These are phyloP conservation scores for Ambrosia artemisiifolia DNA, from an alignment of 129 eudicot genomes.

Conservation along the genomic window DNA sequence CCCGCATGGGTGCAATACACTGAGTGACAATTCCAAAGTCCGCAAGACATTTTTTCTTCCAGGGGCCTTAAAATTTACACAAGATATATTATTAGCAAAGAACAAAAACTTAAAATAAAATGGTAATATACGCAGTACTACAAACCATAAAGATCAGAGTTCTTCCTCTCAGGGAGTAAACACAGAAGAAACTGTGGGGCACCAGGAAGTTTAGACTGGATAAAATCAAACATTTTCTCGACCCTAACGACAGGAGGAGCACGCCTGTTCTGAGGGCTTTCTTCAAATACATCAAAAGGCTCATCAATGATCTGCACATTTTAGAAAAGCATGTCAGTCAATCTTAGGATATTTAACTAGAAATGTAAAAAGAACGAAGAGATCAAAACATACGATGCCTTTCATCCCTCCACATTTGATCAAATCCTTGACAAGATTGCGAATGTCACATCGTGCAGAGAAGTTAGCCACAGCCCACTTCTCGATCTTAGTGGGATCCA, in stretches of 20 bases:
- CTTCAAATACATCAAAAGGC: constrained; percentile 59
- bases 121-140: not conserved
- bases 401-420: constrained; percentile 42
- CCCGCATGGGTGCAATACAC: constrained; percentile 55
- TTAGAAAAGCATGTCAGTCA: not conserved
- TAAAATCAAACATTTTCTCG: constrained; percentile 75
- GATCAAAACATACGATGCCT: constrained; percentile 42
- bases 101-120: not conserved
- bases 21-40: constrained; percentile 67
- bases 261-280: constrained; percentile 59
- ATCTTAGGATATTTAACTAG: not conserved
- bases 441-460: constrained; percentile 53
- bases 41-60: constrained; percentile 66
- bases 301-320: constrained; percentile 37
- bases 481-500: constrained; percentile 41
- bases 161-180: constrained; percentile 76
- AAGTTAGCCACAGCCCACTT: constrained; percentile 53
- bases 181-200: constrained; percentile 78
- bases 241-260: constrained; percentile 74
- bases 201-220: constrained; percentile 59
- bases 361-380: not conserved
- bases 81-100: not conserved
- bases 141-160: constrained; percentile 72
- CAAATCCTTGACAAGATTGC: constrained; percentile 32
- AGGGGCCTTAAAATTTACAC: constrained; percentile 38